These are phyloP conservation scores for Pulveroboletus sp. DNA, from an alignment of 768 basidiomycete genomes.

Conservation along the genomic window DNA sequence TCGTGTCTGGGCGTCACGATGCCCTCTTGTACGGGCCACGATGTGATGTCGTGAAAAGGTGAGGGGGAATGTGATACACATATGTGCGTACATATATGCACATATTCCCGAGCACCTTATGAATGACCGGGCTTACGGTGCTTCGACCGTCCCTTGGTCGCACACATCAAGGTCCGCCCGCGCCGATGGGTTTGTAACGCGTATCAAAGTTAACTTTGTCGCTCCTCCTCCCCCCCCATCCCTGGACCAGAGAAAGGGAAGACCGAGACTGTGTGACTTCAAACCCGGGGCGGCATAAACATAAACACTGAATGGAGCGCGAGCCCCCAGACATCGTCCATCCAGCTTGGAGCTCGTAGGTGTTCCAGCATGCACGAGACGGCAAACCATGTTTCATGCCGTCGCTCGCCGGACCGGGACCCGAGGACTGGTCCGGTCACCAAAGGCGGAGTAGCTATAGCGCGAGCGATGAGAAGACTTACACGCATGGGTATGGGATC, in stretches of 20 bases:
- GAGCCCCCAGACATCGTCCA: no score
- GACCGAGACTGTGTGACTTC: neutral
- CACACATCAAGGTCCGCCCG: constrained; percentile 12
- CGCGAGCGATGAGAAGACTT: neutral
- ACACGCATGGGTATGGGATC: no score
- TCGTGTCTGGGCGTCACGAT: neutral
- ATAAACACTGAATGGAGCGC: no score
- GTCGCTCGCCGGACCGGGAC: neutral
- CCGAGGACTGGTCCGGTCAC: neutral
- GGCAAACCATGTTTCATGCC: neutral
- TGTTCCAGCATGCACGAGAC: constrained; percentile 3
- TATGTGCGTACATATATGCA: neutral
- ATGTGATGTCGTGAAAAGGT: neutral
- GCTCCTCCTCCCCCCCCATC: neutral
- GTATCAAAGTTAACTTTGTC: constrained; percentile 13
- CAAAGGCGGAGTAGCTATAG: neutral
- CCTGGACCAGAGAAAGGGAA: neutral
- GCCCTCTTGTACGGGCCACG: neutral
- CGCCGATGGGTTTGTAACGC: neutral
- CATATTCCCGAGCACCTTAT: neutral
- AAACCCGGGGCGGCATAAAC: no score
- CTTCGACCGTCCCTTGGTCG: neutral
- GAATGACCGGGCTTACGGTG: neutral
- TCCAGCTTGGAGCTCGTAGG: neutral
- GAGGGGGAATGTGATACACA: neutral